These are phyloP conservation scores for Coriolopsis trogii DNA, from an alignment of 1,284 basidiomycete genomes.

Conservation along the genomic window DNA sequence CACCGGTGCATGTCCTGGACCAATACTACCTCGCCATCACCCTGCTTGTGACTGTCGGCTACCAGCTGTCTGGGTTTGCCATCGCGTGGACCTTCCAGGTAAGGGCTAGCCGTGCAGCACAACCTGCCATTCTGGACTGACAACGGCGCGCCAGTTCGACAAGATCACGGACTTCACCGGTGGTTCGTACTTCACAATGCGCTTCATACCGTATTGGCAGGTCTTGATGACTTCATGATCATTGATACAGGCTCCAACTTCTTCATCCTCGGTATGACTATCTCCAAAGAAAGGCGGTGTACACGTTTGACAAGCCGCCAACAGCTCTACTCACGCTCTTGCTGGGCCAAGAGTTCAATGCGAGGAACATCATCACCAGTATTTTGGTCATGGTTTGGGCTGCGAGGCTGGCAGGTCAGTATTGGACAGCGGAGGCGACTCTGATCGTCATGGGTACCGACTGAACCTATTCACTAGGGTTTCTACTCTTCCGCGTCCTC, in stretches of 20 bases:
- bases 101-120: not conserved
- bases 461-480: conserved; percentile 41
- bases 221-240: not conserved
- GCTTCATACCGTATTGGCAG: not conserved
- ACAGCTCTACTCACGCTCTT: conserved; percentile 58
- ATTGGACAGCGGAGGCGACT: not conserved
- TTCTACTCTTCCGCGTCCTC: conserved; percentile 68
- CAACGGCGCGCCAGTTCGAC: conserved; percentile 56
- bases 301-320: not conserved
- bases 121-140: not conserved
- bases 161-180: conserved; percentile 75
- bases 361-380: conserved; percentile 61
- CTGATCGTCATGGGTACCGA: not conserved
- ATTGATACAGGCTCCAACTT: conserved; percentile 60
- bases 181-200: conserved; percentile 39
- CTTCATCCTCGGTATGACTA: conserved; percentile 53
- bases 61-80: conserved; percentile 67
- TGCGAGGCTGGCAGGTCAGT: conserved; percentile 50
- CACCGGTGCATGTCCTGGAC: conserved; percentile 58
- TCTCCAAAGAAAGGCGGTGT: not conserved
- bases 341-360: conserved; percentile 57
- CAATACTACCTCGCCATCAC: conserved; percentile 69
- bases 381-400: conserved; percentile 71
- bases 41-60: conserved; percentile 66
- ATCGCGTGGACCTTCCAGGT: conserved; percentile 68